Conservation (phyloP, 352 stramenopile genomes). For the Phytophthora fragariae region DNA sequence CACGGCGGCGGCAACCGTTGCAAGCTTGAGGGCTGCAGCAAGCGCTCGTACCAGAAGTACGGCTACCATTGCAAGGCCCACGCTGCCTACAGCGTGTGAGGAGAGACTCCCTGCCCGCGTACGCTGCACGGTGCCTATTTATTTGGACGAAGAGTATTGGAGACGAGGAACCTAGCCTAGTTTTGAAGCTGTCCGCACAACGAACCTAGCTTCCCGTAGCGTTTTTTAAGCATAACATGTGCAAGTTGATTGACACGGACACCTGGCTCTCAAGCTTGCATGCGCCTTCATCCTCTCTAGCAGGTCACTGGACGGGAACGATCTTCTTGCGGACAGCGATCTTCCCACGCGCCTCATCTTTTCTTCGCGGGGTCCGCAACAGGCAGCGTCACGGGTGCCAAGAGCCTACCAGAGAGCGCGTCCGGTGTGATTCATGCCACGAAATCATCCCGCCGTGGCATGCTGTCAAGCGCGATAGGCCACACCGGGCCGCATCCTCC, state of each 20-base stretch:
- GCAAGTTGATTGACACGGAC: conserved; percentile 20
- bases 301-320: no score
- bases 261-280: neutral
- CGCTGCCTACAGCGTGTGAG: conserved; percentile 44
- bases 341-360: neutral
- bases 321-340: neutral
- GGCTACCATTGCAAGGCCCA: conserved; percentile 76
- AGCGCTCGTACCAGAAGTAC: conserved; percentile 82
- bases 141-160: conserved; percentile 28
- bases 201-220: conserved; percentile 21
- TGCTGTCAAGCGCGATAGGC: neutral
- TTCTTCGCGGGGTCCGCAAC: neutral
- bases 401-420: conserved; percentile 5
- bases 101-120: no score
- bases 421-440: neutral
- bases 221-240: conserved; percentile 27
- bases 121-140: conserved; percentile 30
- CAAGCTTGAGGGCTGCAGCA: conserved; percentile 67
- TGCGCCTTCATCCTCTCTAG: no score
- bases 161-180: conserved; percentile 21
- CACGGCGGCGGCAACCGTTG: conserved; percentile 84
- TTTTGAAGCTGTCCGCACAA: neutral
- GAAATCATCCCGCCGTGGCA: conserved; percentile 19
- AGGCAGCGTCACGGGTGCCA: neutral
- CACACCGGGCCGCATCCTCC: conserved; percentile 20